phyloP scores from a whole-genome alignment of 1,139 yeast species.

The Pichia sp. region DNA sequence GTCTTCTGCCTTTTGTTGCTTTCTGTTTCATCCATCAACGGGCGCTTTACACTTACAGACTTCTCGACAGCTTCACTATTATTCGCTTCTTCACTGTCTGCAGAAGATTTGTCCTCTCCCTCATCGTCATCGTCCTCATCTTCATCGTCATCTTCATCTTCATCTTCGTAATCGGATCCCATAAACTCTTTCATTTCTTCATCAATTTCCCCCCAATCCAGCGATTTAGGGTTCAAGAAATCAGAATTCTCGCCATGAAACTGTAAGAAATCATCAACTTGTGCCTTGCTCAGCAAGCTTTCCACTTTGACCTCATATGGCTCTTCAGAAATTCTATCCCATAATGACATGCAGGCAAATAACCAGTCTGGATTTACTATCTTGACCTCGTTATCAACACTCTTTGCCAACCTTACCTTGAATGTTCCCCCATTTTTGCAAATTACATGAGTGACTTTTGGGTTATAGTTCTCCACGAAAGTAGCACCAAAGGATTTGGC shows the following conservation, averaged over 20 bases:
- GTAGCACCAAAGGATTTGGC: constrained; percentile 87
- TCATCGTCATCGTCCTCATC: constrained; percentile 22
- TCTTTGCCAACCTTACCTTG: constrained; percentile 72
- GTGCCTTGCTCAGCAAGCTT: constrained; percentile 41
- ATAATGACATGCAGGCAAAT: constrained; percentile 74
- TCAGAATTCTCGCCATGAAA: constrained; percentile 23
- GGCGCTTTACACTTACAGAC: not conserved
- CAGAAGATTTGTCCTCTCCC: constrained; percentile 17
- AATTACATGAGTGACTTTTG: constrained; percentile 83
- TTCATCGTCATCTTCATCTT: constrained; percentile 31
- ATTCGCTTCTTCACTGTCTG: constrained; percentile 19
- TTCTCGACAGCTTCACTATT: not conserved
- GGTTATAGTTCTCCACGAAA: constrained; percentile 69
- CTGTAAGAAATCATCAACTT: constrained; percentile 43
- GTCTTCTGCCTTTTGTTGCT: not conserved
- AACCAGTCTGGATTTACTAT: constrained; percentile 94
- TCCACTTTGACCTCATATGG: constrained; percentile 53
- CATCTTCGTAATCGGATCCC: constrained; percentile 53
- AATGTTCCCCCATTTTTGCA: constrained; percentile 71
- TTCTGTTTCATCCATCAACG: not conserved
- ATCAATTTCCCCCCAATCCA: constrained; percentile 52
- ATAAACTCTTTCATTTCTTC: constrained; percentile 60
- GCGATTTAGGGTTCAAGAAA: constrained; percentile 27
- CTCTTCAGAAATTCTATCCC: constrained; percentile 68
- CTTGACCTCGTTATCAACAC: constrained; percentile 61